Evolutionary conservation across 768 basidiomycete genomes (phyloP).

Genomic region (Naganishia onofrii): DNA sequence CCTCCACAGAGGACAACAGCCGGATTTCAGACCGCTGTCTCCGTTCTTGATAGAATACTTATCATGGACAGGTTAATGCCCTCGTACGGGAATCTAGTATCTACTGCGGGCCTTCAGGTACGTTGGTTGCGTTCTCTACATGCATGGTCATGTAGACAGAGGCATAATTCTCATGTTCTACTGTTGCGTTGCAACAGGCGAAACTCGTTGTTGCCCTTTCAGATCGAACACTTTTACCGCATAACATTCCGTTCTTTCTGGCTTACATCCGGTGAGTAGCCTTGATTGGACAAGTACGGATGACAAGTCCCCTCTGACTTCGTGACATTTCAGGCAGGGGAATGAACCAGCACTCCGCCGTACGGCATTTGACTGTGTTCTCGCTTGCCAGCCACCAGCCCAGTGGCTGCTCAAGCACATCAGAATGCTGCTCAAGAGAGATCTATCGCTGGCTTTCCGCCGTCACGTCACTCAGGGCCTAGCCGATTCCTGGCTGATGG

Average conservation of each 20-base stretch:
- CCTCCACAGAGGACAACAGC: background rate
- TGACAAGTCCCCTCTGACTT: background rate
- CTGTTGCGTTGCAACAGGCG: background rate
- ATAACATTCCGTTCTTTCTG: slow-evolving; percentile 81
- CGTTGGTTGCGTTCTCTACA: slow-evolving; percentile 38
- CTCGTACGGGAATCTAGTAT: slow-evolving; percentile 88
- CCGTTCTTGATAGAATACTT: slow-evolving; percentile 18
- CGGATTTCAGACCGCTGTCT: slow-evolving; percentile 12
- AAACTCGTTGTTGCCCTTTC: slow-evolving; percentile 10
- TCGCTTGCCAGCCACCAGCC: slow-evolving; percentile 69
- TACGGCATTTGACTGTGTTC: slow-evolving; percentile 86
- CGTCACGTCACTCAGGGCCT: slow-evolving; percentile 82
- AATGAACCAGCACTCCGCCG: slow-evolving; percentile 88
- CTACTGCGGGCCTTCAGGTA: slow-evolving; percentile 85
- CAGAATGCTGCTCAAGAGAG: slow-evolving; percentile 47
- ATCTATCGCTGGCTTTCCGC: slow-evolving; percentile 75
- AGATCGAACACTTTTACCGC: slow-evolving; percentile 69
- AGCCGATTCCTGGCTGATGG: slow-evolving; percentile 78
- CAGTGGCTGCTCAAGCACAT: slow-evolving; percentile 27
- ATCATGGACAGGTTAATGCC: slow-evolving; percentile 88
- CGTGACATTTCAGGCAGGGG: slow-evolving; percentile 63
- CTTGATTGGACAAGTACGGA: background rate
- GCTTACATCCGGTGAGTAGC: slow-evolving; percentile 74
- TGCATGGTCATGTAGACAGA: too few species aligned
- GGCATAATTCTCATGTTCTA: background rate